A percentile compares a stretch with the other conserved stretches of the same genome.
phyloP scores from a whole-genome alignment of 495 filamentous ascomycete species.

The Polyplosphaeria fusca region DNA sequence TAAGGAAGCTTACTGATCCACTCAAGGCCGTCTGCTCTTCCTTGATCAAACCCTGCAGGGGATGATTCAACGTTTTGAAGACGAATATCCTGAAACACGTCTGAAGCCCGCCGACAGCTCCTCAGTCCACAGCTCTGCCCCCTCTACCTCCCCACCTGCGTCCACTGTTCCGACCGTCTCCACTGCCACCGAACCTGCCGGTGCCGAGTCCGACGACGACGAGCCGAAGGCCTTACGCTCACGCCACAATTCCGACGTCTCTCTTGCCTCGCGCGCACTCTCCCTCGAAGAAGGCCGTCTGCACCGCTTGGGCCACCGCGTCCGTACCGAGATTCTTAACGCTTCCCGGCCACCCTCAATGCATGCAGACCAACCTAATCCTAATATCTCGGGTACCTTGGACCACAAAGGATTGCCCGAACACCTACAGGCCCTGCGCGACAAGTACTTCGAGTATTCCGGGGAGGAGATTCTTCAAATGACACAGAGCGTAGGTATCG shows the following conservation, averaged over 20 bases:
- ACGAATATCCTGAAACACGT: constrained; percentile 89
- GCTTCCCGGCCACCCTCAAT: constrained; percentile 42
- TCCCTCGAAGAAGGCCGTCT: constrained; percentile 86
- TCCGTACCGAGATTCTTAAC: constrained; percentile 66
- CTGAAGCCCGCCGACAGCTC: constrained; percentile 19
- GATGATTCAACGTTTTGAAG: constrained; percentile 93
- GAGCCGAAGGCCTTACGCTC: constrained; percentile 46
- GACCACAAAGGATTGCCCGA: constrained; percentile 24
- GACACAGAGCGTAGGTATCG: constrained; percentile 30
- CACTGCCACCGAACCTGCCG: constrained; percentile 12
- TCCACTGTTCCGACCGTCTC: constrained; percentile 20
- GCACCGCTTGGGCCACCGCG: constrained; percentile 76
- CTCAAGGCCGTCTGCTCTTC: constrained; percentile 74
- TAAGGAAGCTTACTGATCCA: neutral
- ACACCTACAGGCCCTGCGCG: constrained; percentile 25
- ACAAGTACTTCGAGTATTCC: constrained; percentile 28
- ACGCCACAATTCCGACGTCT: constrained; percentile 73
- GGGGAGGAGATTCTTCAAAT: constrained; percentile 38
- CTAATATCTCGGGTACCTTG: constrained; percentile 6
- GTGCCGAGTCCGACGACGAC: constrained; percentile 34
- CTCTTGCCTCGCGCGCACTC: constrained; percentile 71
- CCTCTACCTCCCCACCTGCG: constrained; percentile 18
- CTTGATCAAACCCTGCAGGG: constrained; percentile 82
- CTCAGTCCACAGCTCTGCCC: constrained; percentile 22
- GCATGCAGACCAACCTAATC: constrained; percentile 30